A percentile compares a stretch with the other conserved stretches of the same genome.
Conservation (phyloP, 1,284 basidiomycete genomes). For the Cryptococcus maquisensis region DNA sequence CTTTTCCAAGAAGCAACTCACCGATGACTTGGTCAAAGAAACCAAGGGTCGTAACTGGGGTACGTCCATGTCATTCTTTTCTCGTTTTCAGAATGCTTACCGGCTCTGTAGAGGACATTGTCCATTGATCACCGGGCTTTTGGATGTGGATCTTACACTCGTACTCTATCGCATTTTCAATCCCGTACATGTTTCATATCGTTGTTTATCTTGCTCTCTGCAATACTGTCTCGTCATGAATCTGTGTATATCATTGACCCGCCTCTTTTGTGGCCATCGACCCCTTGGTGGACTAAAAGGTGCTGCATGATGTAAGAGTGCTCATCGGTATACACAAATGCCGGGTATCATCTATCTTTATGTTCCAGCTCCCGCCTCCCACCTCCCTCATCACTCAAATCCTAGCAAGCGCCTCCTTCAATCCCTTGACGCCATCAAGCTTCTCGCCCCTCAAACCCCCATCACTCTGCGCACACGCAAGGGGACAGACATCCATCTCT, state of each 20-base stretch:
- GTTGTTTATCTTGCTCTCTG: too few relatives aligned
- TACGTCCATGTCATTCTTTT: constrained; percentile 22
- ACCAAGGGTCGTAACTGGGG: constrained; percentile 87
- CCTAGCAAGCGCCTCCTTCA: constrained; percentile 49
- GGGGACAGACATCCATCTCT: constrained; percentile 70
- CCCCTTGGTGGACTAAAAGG: too few relatives aligned
- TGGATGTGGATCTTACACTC: too few relatives aligned
- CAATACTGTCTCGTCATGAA: too few relatives aligned
- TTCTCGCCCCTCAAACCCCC: constrained; percentile 67
- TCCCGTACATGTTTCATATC: too few relatives aligned
- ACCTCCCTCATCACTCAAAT: neutral
- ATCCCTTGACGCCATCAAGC: constrained; percentile 59
- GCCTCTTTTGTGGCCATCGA: too few relatives aligned
- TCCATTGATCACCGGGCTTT: too few relatives aligned
- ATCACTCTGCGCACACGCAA: constrained; percentile 71
- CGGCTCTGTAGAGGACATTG: constrained; percentile 3
- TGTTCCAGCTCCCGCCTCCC: too few relatives aligned
- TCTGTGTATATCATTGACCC: too few relatives aligned
- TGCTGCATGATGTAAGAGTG: too few relatives aligned
- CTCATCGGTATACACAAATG: too few relatives aligned
- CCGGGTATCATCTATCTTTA: neutral
- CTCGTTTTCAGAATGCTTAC: neutral
- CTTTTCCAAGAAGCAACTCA: constrained; percentile 70
- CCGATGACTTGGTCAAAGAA: constrained; percentile 69
- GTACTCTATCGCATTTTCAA: too few relatives aligned